Evolutionary conservation across 345 rosid species (phyloP).

Genomic region (Boechera divaricarpa): DNA sequence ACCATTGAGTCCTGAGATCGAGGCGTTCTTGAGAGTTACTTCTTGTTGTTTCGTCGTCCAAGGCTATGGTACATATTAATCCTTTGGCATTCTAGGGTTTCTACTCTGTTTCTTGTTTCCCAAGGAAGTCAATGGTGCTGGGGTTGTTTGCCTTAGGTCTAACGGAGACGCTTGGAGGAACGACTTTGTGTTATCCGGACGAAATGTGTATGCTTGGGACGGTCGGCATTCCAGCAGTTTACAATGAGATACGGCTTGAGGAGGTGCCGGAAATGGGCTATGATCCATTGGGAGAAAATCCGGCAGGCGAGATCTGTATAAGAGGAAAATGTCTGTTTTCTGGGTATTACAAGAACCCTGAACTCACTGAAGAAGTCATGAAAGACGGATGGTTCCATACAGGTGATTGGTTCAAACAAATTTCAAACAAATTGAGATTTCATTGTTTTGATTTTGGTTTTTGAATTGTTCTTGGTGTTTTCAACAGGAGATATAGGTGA

Average conservation of each 20-base stretch:
- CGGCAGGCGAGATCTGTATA: conserved; percentile 87
- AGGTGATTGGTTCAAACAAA: conserved; percentile 44
- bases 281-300: conserved; percentile 68
- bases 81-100: conserved; percentile 16
- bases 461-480: conserved; percentile 7
- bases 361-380: conserved; percentile 71
- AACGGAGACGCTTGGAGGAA: conserved; percentile 93
- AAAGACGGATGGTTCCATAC: conserved; percentile 96
- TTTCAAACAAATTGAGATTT: neutral
- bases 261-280: conserved; percentile 97
- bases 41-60: conserved; percentile 76
- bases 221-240: conserved; percentile 65
- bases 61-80: conserved; percentile 73
- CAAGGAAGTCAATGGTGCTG: conserved; percentile 1
- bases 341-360: conserved; percentile 82
- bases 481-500: conserved; percentile 82
- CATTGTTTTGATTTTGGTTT: neutral
- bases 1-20: conserved; percentile 75
- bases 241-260: conserved; percentile 78
- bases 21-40: conserved; percentile 92
- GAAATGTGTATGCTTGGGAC: conserved; percentile 91
- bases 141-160: conserved; percentile 54
- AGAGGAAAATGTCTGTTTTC: conserved; percentile 76
- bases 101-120: neutral
- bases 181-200: conserved; percentile 67